phyloP scores from a whole-genome alignment of 768 basidiomycete species.

The Fomitopsis serialis region DNA sequence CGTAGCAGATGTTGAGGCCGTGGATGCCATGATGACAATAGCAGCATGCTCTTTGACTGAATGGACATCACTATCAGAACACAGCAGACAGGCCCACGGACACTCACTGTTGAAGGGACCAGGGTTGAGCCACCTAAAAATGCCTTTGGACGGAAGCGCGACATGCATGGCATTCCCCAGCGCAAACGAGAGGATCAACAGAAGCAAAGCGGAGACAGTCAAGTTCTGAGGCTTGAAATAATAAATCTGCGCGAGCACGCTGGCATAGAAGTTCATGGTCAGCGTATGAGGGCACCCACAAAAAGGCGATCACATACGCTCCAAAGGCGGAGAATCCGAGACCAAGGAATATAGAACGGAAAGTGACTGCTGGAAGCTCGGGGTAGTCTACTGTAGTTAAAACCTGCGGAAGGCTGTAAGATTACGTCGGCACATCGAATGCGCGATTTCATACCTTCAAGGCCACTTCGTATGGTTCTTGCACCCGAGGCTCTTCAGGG shows the following conservation, averaged over 20 bases:
- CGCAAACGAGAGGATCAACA: conserved; percentile 42
- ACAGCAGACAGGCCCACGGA: no score
- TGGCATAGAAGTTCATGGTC: not conserved
- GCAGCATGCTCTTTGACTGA: conserved; percentile 13
- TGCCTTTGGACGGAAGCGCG: conserved; percentile 17
- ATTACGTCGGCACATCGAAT: not conserved
- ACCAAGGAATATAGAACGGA: conserved; percentile 51
- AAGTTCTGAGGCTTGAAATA: conserved; percentile 36
- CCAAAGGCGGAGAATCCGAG: conserved; percentile 52
- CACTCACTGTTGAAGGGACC: conserved; percentile 23
- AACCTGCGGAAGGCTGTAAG: conserved; percentile 17
- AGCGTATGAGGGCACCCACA: no score
- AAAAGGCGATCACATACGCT: conserved; percentile 31
- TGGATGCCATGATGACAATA: conserved; percentile 16
- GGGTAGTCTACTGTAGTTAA: conserved; percentile 31
- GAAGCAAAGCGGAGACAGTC: conserved; percentile 38
- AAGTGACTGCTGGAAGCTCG: conserved; percentile 39
- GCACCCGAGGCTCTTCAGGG: not conserved
- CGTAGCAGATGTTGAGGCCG: conserved; percentile 12
- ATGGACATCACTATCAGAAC: not conserved
- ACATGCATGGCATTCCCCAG: conserved; percentile 34
- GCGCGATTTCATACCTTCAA: not conserved
- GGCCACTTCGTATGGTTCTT: not conserved
- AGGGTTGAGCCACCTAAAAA: conserved; percentile 22
- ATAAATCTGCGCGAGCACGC: conserved; percentile 3